These are phyloP conservation scores for Ceratocystis huliohia DNA, from an alignment of 2,329 filamentous ascomycete species.

Conservation along the genomic window DNA sequence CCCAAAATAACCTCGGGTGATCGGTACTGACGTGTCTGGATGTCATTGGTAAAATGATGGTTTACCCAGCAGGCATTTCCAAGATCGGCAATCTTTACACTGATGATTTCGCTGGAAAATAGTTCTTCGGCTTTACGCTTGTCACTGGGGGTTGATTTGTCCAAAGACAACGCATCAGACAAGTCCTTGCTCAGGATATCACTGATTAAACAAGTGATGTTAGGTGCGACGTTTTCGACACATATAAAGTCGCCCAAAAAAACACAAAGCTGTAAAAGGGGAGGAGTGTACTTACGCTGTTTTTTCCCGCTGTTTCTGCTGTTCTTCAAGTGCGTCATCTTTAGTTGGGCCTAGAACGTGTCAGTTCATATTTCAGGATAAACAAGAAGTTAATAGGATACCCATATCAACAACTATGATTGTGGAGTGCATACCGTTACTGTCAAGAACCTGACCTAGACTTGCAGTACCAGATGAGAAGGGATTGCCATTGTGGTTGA, in stretches of 20 bases:
- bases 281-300: constrained; percentile 57
- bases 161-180: constrained; percentile 74
- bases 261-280: constrained; percentile 4
- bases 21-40: constrained; percentile 92
- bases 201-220: constrained; percentile 33
- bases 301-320: constrained; percentile 78
- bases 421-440: constrained; percentile 10
- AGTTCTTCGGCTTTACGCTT: constrained; percentile 50
- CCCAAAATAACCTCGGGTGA: constrained; percentile 95
- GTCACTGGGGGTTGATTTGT: constrained; percentile 53
- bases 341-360: constrained; percentile 12
- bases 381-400: no score
- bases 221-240: constrained; percentile 19
- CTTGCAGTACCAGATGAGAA: constrained; percentile 37
- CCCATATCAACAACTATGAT: background rate
- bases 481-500: constrained; percentile 47
- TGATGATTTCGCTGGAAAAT: constrained; percentile 60
- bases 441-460: constrained; percentile 71
- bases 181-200: constrained; percentile 87
- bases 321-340: constrained; percentile 40
- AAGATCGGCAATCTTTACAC: constrained; percentile 96
- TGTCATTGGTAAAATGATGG: constrained; percentile 98
- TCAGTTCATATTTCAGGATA: no score
- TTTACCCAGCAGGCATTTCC: constrained; percentile 98
- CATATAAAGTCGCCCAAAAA: constrained; percentile 15